Evolutionary conservation across 2,329 filamentous ascomycete species (phyloP).

Genomic region (Diaporthe amygdali): DNA sequence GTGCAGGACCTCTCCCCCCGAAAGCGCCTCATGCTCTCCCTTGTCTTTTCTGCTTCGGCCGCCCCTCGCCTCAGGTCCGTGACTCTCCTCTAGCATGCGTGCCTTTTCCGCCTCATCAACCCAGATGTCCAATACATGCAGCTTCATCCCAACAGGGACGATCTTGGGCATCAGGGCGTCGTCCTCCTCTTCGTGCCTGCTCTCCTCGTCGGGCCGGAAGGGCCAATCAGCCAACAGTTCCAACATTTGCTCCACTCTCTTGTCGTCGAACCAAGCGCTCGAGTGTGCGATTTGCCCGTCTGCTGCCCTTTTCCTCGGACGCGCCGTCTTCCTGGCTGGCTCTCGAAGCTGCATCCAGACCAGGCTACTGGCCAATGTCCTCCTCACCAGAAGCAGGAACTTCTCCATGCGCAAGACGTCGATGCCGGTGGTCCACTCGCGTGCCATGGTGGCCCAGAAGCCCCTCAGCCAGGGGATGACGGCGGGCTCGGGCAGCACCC

Average conservation of each 20-base stretch:
- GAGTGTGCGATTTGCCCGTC: neutral
- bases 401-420: conserved; percentile 88
- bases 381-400: conserved; percentile 83
- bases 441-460: conserved; percentile 74
- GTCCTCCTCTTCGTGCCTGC: conserved; percentile 36
- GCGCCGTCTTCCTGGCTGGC: conserved; percentile 32
- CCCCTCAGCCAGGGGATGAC: conserved; percentile 59
- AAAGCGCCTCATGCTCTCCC: conserved; percentile 37
- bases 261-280: conserved; percentile 27
- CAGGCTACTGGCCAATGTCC: conserved; percentile 77
- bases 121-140: conserved; percentile 91
- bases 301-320: conserved; percentile 37
- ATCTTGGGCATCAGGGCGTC: conserved; percentile 35
- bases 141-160: conserved; percentile 81
- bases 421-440: conserved; percentile 69
- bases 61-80: conserved; percentile 37
- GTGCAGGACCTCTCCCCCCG: conserved; percentile 54
- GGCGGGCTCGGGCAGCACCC: conserved; percentile 56
- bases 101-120: conserved; percentile 85
- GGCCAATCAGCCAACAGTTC: conserved; percentile 47
- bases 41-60: conserved; percentile 41
- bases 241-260: conserved; percentile 38
- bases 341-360: conserved; percentile 42
- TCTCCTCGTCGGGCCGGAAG: conserved; percentile 33
- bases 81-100: conserved; percentile 53